A percentile compares a stretch with the other conserved stretches of the same genome.
phyloP scores from a whole-genome alignment of 441 rosid genomes.

The Pelargonium cotyledonis region DNA sequence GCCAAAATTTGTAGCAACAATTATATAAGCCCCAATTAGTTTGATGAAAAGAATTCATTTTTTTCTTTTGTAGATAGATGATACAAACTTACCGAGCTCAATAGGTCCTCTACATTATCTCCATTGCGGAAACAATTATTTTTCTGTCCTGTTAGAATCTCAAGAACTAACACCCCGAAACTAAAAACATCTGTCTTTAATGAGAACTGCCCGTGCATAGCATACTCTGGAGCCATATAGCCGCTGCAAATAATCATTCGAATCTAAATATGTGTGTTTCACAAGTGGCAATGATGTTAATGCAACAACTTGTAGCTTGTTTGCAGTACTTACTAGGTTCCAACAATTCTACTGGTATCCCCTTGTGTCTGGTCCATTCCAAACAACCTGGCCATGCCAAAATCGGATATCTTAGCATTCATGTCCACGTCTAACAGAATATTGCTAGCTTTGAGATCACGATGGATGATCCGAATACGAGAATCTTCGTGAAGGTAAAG shows the following conservation, averaged over 20 bases:
- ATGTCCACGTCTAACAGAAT: slow-evolving; percentile 34
- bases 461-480: slow-evolving; percentile 40
- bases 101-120: slow-evolving; percentile 16
- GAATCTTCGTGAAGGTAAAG: slow-evolving; percentile 50
- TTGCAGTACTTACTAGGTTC: slow-evolving; percentile 40
- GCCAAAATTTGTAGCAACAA: neutral
- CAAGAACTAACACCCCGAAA: slow-evolving; percentile 33
- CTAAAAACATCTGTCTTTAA: slow-evolving; percentile 41
- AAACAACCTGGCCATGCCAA: slow-evolving; percentile 46
- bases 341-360: slow-evolving; percentile 33
- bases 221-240: slow-evolving; percentile 32
- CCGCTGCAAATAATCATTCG: slow-evolving; percentile 16
- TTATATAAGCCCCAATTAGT: neutral
- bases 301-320: too few species aligned
- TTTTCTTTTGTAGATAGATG: neutral
- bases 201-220: slow-evolving; percentile 35
- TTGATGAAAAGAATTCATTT: neutral
- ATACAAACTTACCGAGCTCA: slow-evolving; percentile 18
- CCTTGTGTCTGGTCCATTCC: slow-evolving; percentile 31
- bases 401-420: slow-evolving; percentile 45
- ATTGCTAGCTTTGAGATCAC: slow-evolving; percentile 49
- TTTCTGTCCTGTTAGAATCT: slow-evolving; percentile 23
- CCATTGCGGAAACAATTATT: slow-evolving; percentile 13
- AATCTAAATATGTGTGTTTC: too few species aligned
- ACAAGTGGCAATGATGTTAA: too few species aligned